Evolutionary conservation across 371 early-diverging fungal species (phyloP), one percentile per base, ranked within the genome.

Genomic region (Cokeromyces recurvatus): DNA sequence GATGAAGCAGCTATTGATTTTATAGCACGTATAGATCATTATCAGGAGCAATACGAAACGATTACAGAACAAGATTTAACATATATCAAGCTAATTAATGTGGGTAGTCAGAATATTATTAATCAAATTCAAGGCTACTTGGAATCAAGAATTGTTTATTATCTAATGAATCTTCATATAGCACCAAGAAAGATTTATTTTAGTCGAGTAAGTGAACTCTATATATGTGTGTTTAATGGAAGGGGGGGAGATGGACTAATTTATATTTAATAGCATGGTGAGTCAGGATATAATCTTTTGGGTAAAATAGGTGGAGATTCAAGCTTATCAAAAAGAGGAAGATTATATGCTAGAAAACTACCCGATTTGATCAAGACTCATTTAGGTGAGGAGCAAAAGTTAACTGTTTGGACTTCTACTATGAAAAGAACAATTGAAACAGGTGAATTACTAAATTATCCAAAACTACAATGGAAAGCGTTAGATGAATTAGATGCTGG

Each of bases 131-230:
- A 86, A 48, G 96, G 96, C 42, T 97, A 95, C 64, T 77, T 97
- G 15, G 93, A 96, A 64, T 88, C 91, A 32, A 77, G 97, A 32
- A 90, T 98, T 48, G 94, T 95, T 10, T 97, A 94, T 68, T 97
- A 92, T 60, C 68, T 97, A 52, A 97, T 97, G 97, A 98, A 98
- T 68, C 78, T 98, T 25, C 97, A 98, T 71, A 95, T 94, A 43
- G 85, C 88, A 10, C 94, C 97, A 4, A 57, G 95, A 45, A 85
- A 86, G 57, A 93, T 98, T 41, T 93, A 94, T 63, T 90, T 98
- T 41, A 85, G 84, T 48, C 59, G 86, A 48, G 85, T 85, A 69
- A 55, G 66, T 57, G 25, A 7, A 35, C 14, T n/a, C n/a, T n/a
- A n/a, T n/a, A n/a, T n/a, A n/a, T n/a, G n/a, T n/a, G n/a, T n/a